Conservation (phyloP, 495 filamentous ascomycete species). For the Trichocladium antarcticum region DNA sequence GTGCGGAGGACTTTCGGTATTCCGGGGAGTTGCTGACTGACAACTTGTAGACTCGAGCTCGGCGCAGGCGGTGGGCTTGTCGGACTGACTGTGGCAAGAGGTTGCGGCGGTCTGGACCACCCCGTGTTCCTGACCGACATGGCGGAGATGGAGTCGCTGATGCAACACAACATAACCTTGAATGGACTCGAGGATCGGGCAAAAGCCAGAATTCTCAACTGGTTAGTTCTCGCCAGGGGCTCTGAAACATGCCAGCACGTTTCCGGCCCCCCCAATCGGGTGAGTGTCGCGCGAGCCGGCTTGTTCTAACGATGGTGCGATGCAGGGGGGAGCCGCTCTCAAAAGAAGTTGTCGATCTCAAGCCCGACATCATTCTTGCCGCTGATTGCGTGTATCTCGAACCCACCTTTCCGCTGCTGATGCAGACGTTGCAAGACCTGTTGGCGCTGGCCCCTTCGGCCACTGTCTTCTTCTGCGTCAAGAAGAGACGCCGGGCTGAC, state of each 20-base stretch:
- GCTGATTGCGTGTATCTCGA: conserved; percentile 98
- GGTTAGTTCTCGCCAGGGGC: conserved; percentile 45
- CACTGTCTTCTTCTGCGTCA: conserved; percentile 89
- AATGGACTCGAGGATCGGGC: conserved; percentile 58
- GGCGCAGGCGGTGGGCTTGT: conserved; percentile 88
- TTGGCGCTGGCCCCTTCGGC: conserved; percentile 43
- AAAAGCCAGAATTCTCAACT: conserved; percentile 57
- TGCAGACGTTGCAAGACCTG: conserved; percentile 61
- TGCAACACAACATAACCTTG: conserved; percentile 70
- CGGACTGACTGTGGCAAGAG: conserved; percentile 55
- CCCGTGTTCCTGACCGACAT: conserved; percentile 77
- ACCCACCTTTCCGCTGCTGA: conserved; percentile 78
- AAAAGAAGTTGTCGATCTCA: conserved; percentile 31
- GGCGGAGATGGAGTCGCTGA: conserved; percentile 66
- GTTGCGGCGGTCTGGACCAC: conserved; percentile 34
- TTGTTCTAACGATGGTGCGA: conserved; percentile 15
- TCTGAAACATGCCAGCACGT: conserved; percentile 1
- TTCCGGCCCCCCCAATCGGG: not conserved
- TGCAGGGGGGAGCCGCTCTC: conserved; percentile 47
- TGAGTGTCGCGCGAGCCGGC: not conserved
- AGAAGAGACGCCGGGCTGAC: conserved; percentile 70
- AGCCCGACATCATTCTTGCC: conserved; percentile 73
- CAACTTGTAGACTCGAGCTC: conserved; percentile 61
- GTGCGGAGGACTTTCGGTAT: not conserved
- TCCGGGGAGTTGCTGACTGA: conserved; percentile 8